Conservation (phyloP, 208 protist species). For the Leishmania braziliensis region DNA sequence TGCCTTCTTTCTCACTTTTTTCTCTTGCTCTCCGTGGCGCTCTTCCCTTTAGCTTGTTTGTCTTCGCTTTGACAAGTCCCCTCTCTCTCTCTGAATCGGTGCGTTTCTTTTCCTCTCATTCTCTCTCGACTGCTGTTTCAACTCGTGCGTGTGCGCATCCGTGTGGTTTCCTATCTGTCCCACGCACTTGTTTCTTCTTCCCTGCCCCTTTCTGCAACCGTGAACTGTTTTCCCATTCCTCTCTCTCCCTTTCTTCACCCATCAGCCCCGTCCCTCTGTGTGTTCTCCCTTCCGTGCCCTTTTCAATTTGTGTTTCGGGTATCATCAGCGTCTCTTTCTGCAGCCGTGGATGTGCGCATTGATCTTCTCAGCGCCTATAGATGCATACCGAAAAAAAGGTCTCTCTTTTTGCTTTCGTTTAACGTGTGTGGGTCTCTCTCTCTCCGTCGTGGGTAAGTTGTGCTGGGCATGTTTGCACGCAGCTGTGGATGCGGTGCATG, state of each 20-base stretch:
- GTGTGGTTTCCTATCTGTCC: background rate
- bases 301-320: background rate
- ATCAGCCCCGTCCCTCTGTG: background rate
- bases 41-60: background rate
- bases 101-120: background rate
- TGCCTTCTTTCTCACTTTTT: background rate
- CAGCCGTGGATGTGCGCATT: background rate
- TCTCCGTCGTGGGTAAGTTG: background rate
- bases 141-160: background rate
- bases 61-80: background rate
- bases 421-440: too few species aligned
- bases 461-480: too few species aligned
- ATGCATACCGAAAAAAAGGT: background rate
- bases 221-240: background rate
- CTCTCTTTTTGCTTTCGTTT: background rate
- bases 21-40: background rate
- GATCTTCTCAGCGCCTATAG: background rate
- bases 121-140: background rate
- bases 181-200: background rate
- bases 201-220: too few species aligned
- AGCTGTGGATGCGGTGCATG: background rate
- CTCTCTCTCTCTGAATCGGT: background rate
- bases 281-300: background rate
- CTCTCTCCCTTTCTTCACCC: too few species aligned
- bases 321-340: background rate